These are phyloP conservation scores for Trametes meyenii DNA, from an alignment of 768 basidiomycete genomes.

Conservation along the genomic window DNA sequence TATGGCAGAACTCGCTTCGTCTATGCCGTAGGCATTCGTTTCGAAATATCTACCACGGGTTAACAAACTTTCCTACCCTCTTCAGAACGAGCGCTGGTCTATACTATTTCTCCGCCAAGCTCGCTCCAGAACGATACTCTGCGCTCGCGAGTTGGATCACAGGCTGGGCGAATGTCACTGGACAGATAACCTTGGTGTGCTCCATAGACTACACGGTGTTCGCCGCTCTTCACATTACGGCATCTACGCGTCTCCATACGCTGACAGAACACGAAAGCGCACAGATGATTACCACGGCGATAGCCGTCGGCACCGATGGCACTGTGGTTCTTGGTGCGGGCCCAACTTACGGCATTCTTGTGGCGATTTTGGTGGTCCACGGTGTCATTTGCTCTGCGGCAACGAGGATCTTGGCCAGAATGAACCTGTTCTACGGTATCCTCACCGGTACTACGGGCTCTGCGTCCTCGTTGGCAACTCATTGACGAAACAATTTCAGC, in stretches of 20 bases:
- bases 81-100: constrained; percentile 75
- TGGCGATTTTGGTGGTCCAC: constrained; percentile 63
- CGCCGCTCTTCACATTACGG: constrained; percentile 14
- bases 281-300: constrained; percentile 75
- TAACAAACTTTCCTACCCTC: background rate
- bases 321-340: constrained; percentile 51
- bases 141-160: constrained; percentile 68
- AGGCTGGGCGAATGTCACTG: constrained; percentile 75
- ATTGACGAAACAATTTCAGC: constrained; percentile 39
- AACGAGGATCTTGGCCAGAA: constrained; percentile 60
- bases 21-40: constrained; percentile 64
- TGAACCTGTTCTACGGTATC: constrained; percentile 68
- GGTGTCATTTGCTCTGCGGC: constrained; percentile 76
- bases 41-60: too few relatives aligned
- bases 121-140: constrained; percentile 62
- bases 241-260: background rate
- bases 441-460: constrained; percentile 50
- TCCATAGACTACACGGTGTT: constrained; percentile 73
- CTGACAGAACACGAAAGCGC: constrained; percentile 42
- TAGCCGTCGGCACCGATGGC: constrained; percentile 61
- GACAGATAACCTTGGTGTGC: constrained; percentile 68
- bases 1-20: constrained; percentile 71
- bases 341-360: constrained; percentile 66
- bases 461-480: background rate
- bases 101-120: constrained; percentile 77